Evolutionary conservation across 2,329 filamentous ascomycete species (phyloP).

Genomic region (Fusarium sarcochroum): DNA sequence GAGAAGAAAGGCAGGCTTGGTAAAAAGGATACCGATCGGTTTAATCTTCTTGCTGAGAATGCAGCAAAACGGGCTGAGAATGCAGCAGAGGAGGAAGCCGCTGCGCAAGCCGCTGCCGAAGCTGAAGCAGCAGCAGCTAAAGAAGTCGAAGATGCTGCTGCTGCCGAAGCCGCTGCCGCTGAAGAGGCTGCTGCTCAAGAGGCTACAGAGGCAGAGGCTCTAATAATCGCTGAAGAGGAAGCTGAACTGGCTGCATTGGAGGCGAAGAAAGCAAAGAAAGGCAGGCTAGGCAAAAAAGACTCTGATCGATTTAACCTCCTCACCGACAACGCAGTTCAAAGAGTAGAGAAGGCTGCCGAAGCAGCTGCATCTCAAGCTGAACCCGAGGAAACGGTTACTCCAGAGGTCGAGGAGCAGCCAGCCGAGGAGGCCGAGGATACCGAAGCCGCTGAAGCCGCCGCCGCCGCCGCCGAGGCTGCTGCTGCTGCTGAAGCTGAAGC

Average conservation of each 20-base stretch:
- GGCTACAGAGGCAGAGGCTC: conserved; percentile 38
- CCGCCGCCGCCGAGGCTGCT: conserved; percentile 28
- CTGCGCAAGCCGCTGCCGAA: conserved; percentile 34
- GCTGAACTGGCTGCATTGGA: conserved; percentile 47
- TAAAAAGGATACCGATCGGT: conserved; percentile 62
- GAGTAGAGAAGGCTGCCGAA: conserved; percentile 39
- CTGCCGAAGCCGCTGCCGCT: conserved; percentile 25
- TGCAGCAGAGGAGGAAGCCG: conserved; percentile 39
- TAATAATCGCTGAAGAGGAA: conserved; percentile 42
- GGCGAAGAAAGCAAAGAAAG: conserved; percentile 55
- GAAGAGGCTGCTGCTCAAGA: conserved; percentile 32
- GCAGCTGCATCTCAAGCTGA: conserved; percentile 15
- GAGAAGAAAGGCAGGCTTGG: conserved; percentile 58
- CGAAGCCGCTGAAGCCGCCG: conserved; percentile 34
- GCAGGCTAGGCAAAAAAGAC: conserved; percentile 48
- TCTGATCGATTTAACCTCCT: conserved; percentile 49
- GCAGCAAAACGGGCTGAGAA: conserved; percentile 48
- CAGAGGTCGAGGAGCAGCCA: conserved; percentile 42
- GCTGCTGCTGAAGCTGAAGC: conserved; percentile 49
- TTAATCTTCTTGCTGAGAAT: conserved; percentile 54
- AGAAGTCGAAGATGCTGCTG: conserved; percentile 33
- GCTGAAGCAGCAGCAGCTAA: conserved; percentile 29
- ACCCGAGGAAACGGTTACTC: conserved; percentile 16
- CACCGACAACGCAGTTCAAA: conserved; percentile 41
- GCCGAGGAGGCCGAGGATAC: conserved; percentile 49